These are phyloP conservation scores for Gossypium trilobum DNA, from an alignment of 441 rosid genomes.

Conservation along the genomic window DNA sequence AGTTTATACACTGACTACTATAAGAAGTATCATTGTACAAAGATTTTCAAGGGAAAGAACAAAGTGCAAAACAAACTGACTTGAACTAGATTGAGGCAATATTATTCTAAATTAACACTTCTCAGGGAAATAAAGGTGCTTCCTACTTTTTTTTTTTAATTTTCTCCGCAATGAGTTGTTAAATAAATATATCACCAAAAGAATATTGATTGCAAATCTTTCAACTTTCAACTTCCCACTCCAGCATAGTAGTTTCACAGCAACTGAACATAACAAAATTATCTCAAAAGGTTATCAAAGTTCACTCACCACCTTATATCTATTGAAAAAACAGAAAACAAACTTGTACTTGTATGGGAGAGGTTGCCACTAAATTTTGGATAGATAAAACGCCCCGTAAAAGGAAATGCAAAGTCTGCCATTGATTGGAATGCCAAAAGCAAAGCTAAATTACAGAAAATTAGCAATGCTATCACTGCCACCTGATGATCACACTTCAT, in stretches of 20 bases:
- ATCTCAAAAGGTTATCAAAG: background rate
- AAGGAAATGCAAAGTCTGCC: conserved; percentile 7
- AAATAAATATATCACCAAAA: background rate
- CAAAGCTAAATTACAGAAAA: background rate
- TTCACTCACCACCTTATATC: background rate
- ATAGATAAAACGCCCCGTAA: background rate
- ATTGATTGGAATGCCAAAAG: background rate
- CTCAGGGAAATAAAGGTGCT: no score
- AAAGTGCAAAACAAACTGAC: background rate
- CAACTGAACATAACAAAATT: background rate
- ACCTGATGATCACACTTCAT: background rate
- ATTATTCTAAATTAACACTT: background rate
- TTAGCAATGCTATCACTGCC: background rate
- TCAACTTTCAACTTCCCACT: background rate
- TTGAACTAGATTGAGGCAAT: background rate
- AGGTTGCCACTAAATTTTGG: background rate
- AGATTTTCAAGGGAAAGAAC: background rate
- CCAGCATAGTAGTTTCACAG: background rate
- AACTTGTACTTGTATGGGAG: background rate
- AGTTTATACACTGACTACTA: background rate
- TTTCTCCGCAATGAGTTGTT: background rate
- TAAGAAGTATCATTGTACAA: background rate
- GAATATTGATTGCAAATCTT: background rate
- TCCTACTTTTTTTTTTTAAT: background rate
- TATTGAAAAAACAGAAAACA: background rate